Evolutionary conservation across 2,329 filamentous ascomycete genomes (phyloP), one percentile per base, ranked within the genome.

Genomic region (Talaromyces pinophilus): DNA sequence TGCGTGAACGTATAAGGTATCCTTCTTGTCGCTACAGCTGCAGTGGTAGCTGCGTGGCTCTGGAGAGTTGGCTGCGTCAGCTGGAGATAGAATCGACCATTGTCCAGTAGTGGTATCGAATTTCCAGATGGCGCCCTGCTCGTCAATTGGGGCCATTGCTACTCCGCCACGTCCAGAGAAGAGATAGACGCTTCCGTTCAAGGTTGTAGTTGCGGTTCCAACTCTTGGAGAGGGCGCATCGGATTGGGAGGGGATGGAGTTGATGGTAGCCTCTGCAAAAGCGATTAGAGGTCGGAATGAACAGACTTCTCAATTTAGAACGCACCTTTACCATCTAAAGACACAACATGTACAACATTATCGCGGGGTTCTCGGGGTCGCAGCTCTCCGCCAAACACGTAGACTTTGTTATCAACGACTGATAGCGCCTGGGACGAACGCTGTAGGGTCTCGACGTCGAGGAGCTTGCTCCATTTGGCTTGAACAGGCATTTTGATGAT

Each of bases 341-440:
- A 82, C 57, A 94, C 73, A 63, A 87, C 80, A 74, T 93, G 89
- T 76, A 95, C 84, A 70, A 88, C 83, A 73, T 92, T 92, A 78
- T 93, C 90, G 65, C 89, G 84, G 6, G 90, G 89, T 73, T 91
- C 81, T 59, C 88, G 83, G 2, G 90, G 84, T 55, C 82, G 79
- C 60, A 88, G 78, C 76, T 95, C 92, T 70, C 92, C 92, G 67
- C 92, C 92, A 73, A 93, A 96, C 72, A 96, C 83, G 76, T 87
- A 90, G 54, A 85, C 84, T n/a, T 81, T 83, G 15, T 83, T 80
- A 55, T 80, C 81, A 25, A 89, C 77, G 48, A 90, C 81, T 52
- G 91, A 85, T 70, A 93, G 76, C 2, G 86, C 85, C 73, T 95
- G 92, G 0, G 91, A 93, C 1, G 92, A 94, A 63, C 91, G 88